Evolutionary conservation across 2,329 filamentous ascomycete genomes (phyloP).

Genomic region (Bipolaris sorokiniana): DNA sequence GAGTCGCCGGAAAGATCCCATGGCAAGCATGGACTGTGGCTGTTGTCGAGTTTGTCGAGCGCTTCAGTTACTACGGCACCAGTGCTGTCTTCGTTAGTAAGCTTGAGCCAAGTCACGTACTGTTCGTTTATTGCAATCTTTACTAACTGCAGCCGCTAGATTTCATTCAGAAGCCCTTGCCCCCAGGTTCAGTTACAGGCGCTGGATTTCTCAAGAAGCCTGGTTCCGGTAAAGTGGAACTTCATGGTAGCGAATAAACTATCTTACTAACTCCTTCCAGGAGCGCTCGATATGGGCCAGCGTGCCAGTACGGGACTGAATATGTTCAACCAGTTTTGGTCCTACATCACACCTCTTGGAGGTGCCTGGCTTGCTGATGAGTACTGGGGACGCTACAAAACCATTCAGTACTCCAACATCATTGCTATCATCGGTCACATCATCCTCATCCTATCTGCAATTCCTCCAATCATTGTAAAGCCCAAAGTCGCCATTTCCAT

Average conservation of each 20-base stretch:
- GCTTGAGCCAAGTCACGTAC: constrained; percentile 3
- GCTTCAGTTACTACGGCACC: constrained; percentile 49
- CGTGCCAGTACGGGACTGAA: constrained; percentile 60
- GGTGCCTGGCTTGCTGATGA: constrained; percentile 66
- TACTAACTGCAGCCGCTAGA: constrained; percentile 33
- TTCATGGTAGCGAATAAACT: no score
- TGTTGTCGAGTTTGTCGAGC: constrained; percentile 46
- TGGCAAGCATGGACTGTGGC: constrained; percentile 47
- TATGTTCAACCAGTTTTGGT: constrained; percentile 63
- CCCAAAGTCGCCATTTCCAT: constrained; percentile 59
- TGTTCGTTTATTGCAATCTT: background rate
- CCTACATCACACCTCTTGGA: constrained; percentile 63
- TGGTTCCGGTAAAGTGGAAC: constrained; percentile 35
- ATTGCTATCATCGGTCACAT: constrained; percentile 65
- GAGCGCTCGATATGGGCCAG: constrained; percentile 62
- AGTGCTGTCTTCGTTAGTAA: constrained; percentile 40
- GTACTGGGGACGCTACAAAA: constrained; percentile 66
- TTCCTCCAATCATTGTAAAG: constrained; percentile 59
- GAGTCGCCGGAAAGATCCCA: constrained; percentile 45
- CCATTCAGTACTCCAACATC: constrained; percentile 61
- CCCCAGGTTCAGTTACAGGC: constrained; percentile 42
- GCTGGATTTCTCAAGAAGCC: constrained; percentile 43
- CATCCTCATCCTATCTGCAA: constrained; percentile 62
- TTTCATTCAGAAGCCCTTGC: constrained; percentile 46
- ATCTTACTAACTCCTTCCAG: no score